Evolutionary conservation across 129 eudicot genomes (phyloP), one percentile per base, ranked within the genome.

Genomic region (Chrysanthemum lavandulifolium): DNA sequence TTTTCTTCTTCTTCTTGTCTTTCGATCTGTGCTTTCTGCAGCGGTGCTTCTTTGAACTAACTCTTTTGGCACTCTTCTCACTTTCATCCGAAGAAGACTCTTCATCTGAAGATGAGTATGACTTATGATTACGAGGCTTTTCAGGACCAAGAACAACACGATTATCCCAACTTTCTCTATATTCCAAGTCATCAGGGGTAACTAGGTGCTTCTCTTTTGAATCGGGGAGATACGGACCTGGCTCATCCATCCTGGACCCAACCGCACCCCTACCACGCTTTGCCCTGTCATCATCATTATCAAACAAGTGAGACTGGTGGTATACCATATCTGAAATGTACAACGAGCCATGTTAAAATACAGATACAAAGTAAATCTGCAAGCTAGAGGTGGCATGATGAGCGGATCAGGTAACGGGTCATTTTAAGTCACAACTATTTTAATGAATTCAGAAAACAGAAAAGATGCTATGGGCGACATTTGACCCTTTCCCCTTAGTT

Each of bases 211-310:
- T 78, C 67, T 45, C 84, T 53, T 73, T 74, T 3, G 85, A 73
- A 61, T 76, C 86, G 49, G 90, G 84, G 15, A 89, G 92, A 43
- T 87, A 92, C 0, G 98, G 98, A 23, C 98, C 98, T 5, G 95
- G 79, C 81, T 92, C 98, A 79, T 92, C 98, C 96, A 92, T 92
- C 74, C 98, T 82, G 61, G 98, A 89, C 56, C 98, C 98, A 67
- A 92, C 76, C 14, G 90, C 84, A 67, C 98, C 96, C 80, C 98
- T 85, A 5, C 98, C 98, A 33, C 96, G 89, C 82, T 92, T 92
- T 18, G 49, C 81, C 91, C 98, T 92, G 88, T 54, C 82, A 73
- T 53, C 76, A 73, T 58, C 76, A 76, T 40, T 40, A 81, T 57
- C 6, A 66, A 9, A 68, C 76, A 51, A 50, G 45, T 78, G 62